Base-by-base conservation (phyloP, 2,329 filamentous ascomycete genomes). In the Akanthomyces dipterigenus region DNA sequence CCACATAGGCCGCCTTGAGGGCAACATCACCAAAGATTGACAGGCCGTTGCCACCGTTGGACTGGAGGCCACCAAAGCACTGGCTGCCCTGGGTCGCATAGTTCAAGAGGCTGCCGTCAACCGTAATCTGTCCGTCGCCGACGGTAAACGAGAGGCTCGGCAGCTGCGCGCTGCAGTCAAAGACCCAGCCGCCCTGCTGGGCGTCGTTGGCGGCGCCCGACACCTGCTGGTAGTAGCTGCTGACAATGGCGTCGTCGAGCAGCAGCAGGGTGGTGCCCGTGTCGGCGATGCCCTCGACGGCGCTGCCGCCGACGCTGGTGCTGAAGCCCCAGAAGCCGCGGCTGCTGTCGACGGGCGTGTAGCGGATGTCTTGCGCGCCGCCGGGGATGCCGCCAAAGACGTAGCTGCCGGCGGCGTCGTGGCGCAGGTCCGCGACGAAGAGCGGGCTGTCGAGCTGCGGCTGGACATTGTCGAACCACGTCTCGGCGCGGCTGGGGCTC, bases 61-160 rank as follows among this genome's bases (percentile, higher is more conserved):
- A 77, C 75, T 90, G 88, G 9, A 90, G 76, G 65, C 87, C 87
- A 64, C 87, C 87, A 65, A 87, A 88, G 76, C 88, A 91, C 60
- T 78, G 26, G 43, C 31, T 82, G 38, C 78, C 77, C 46, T 75
- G 76, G 26, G 78, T 73, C 1, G 80, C 78, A 65, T 84, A 88
- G 65, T 78, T 80, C 65, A 86, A 79, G 50, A 82, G 77, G 22
- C 71, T 69, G 5, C 83, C 83, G 50, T 80, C 80, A 36, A 87
- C 76, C 38, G 75, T 81, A 31, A 86, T 83, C 75, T 77, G 80
- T 69, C 80, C 80, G 51, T 76, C 77, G 31, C 83, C 85, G 26
- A 88, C 79, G 26, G 81, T 80, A 43, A 89, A 75, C 61, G 73
- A 72, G 61, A 83, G 73, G 65, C 80, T 76, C 12, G 81, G 81